Evolutionary conservation across 2,329 filamentous ascomycete genomes (phyloP).

Genomic region (Exophiala spinifera): DNA sequence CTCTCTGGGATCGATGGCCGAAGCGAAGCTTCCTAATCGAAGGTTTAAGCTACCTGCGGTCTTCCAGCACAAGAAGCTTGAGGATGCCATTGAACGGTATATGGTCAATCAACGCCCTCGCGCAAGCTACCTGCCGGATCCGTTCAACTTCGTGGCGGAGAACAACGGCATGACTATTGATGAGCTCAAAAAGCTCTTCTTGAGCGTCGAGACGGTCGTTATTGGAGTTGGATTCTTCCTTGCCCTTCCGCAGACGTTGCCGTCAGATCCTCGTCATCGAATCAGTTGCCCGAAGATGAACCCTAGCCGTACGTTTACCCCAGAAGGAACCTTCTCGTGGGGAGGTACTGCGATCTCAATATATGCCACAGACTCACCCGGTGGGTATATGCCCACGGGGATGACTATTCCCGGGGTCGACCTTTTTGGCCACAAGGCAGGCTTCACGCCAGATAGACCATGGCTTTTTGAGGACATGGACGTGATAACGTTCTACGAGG

Average conservation of each 20-base stretch:
- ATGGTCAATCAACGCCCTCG: constrained; percentile 58
- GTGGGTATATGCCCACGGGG: constrained; percentile 54
- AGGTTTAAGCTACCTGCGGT: constrained; percentile 42
- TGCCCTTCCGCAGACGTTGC: constrained; percentile 33
- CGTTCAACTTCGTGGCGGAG: constrained; percentile 54
- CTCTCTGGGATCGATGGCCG: constrained; percentile 23
- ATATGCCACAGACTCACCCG: constrained; percentile 55
- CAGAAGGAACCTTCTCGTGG: constrained; percentile 53
- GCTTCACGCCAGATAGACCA: constrained; percentile 45
- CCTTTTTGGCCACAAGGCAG: constrained; percentile 49
- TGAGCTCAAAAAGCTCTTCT: constrained; percentile 49
- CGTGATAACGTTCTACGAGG: constrained; percentile 52
- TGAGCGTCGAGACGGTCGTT: constrained; percentile 49
- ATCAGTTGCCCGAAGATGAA: constrained; percentile 55
- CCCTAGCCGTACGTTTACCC: constrained; percentile 54
- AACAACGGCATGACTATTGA: constrained; percentile 48
- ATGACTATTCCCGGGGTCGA: constrained; percentile 53
- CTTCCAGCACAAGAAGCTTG: constrained; percentile 34
- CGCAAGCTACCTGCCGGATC: constrained; percentile 61
- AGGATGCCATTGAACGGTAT: constrained; percentile 57
- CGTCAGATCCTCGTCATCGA: constrained; percentile 41
- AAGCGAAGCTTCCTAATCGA: constrained; percentile 41
- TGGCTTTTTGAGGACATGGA: constrained; percentile 58
- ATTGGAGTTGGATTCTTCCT: constrained; percentile 55
- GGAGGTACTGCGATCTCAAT: constrained; percentile 53